Conservation (phyloP, 2,329 filamentous ascomycete species). For the Cadophora sp. region DNA sequence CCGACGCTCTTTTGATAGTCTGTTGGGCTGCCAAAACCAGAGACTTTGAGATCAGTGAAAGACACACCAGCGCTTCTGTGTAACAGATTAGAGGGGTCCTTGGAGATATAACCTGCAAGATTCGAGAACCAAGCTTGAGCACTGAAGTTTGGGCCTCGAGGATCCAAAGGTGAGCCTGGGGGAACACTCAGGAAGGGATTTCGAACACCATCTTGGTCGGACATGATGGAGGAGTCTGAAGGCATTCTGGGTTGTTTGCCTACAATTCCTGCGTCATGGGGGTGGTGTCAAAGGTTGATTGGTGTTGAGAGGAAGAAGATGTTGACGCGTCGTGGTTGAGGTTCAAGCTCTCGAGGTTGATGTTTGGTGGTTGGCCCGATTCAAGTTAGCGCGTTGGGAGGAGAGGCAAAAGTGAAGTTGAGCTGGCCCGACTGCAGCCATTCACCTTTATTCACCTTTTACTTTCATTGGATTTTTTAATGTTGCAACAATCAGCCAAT, state of each 20-base stretch:
- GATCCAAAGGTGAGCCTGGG: constrained; percentile 50
- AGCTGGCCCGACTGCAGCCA: background rate
- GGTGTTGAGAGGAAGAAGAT: background rate
- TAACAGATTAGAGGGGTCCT: constrained; percentile 51
- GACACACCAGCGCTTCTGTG: constrained; percentile 34
- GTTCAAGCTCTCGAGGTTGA: background rate
- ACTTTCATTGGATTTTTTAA: background rate
- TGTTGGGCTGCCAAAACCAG: constrained; percentile 38
- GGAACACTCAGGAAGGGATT: constrained; percentile 31
- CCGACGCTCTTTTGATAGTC: constrained; percentile 42
- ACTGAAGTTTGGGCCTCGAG: constrained; percentile 57
- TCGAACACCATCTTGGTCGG: constrained; percentile 12
- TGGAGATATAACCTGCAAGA: constrained; percentile 42
- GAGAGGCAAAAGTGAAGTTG: background rate
- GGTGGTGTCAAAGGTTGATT: background rate
- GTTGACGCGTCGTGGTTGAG: constrained; percentile 2
- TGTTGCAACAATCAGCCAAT: background rate
- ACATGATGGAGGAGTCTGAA: background rate
- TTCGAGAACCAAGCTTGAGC: constrained; percentile 56
- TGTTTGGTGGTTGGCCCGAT: background rate
- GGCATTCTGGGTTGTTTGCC: background rate
- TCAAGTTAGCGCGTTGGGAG: background rate
- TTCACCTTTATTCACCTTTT: constrained; percentile 2
- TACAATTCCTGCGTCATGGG: background rate
- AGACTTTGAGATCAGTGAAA: constrained; percentile 36